These are phyloP conservation scores for Tulasnella sp. DNA, from an alignment of 768 basidiomycete species.

Conservation along the genomic window DNA sequence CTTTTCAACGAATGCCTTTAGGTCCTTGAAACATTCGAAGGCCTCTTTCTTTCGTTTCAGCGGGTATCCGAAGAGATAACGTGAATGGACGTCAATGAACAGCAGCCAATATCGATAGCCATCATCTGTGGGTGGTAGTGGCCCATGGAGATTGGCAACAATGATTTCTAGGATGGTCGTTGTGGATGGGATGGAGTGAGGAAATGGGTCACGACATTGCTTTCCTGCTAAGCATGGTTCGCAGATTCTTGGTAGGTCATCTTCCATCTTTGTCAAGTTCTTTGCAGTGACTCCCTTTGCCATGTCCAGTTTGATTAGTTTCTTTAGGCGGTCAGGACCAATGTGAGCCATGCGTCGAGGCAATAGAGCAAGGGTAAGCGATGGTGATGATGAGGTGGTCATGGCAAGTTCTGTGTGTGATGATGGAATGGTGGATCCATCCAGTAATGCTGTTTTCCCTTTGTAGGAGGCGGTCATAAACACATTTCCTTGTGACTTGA, in stretches of 20 bases:
- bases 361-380: background rate
- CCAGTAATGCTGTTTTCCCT: background rate
- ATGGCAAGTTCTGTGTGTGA: background rate
- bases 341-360: background rate
- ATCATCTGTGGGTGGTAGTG: background rate
- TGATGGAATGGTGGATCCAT: background rate
- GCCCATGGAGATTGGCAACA: background rate
- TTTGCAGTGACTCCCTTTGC: background rate
- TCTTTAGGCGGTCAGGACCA: background rate
- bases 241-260: conserved; percentile 1
- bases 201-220: conserved; percentile 16
- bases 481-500: background rate
- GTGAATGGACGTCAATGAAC: conserved; percentile 27
- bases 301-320: background rate
- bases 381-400: background rate
- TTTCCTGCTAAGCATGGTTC: conserved; percentile 27
- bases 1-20: background rate
- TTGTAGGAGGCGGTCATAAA: background rate
- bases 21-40: conserved; percentile 24
- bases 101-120: conserved; percentile 28
- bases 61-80: background rate
- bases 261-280: no score
- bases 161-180: conserved; percentile 18
- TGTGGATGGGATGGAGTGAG: background rate
- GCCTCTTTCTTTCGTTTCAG: conserved; percentile 7